Base-by-base conservation (phyloP, 306 rosid genomes). In the Parietaria judaica region DNA sequence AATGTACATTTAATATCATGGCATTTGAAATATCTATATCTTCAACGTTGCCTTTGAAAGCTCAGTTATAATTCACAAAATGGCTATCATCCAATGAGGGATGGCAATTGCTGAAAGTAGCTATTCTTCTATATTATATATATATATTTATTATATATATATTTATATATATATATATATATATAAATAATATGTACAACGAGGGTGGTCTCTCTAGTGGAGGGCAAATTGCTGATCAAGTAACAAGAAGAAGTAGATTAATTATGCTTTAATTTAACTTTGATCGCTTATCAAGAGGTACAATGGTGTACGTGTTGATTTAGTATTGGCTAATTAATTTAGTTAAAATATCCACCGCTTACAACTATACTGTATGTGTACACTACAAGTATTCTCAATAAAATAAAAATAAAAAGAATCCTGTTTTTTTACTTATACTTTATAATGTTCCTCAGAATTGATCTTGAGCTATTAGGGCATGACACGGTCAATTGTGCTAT, bases 181-280 rank as follows among this genome's bases (percentile, higher is more conserved):
- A 7, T 3, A 11, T 11, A 49, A 1, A 10, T 49, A 11, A 49
- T 4, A 49, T n/a, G 13, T n/a, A 4, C 13, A 9, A 10, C 14
- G 15, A 49, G 15, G 9, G 13, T 44, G 54, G 54, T 61, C 38
- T 11, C 53, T 61, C 41, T 47, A 45, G 54, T 61, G 54, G 54
- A 46, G 54, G 54, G 54, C 54, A 61, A 13, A 61, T 31, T 45
- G 9, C 37, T 8, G 14, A n/a, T 17, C 37, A 14, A 56, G 17
- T 59, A 61, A 41, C 34, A 14, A 16, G 6, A 45, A 46, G 65
- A 3, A 45, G 23, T 13, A 34, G 53, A 3, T 45, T 61, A 44
- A 44, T 46, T 44, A 46, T 61, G 44, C 54, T 23, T 56, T 47
- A 46, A 46, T 9, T 49, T 4, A 4, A 23, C 11, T 46, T 23